Evolutionary conservation across 768 basidiomycete species (phyloP).

Genomic region (Chiua virens): DNA sequence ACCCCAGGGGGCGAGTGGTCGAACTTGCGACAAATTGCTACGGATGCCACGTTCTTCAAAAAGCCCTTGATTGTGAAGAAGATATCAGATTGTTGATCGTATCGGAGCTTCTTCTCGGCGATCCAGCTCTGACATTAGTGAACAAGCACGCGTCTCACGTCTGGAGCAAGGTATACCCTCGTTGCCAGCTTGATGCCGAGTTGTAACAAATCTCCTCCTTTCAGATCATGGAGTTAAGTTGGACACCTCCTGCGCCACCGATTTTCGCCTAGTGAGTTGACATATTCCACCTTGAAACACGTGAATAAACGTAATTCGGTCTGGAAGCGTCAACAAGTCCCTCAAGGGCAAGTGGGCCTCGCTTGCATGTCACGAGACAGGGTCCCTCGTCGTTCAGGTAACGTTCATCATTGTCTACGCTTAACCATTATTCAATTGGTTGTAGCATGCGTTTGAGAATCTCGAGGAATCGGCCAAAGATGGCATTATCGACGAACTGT

Average conservation of each 20-base stretch:
- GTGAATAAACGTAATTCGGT: conserved; percentile 3
- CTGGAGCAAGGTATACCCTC: conserved; percentile 72
- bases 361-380: conserved; percentile 87
- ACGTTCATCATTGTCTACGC: conserved; percentile 2
- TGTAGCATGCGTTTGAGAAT: conserved; percentile 81
- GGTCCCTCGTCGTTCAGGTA: conserved; percentile 86
- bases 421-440: conserved; percentile 10
- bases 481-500: conserved; percentile 80
- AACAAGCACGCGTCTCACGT: conserved; percentile 92
- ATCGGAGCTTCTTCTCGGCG: conserved; percentile 78
- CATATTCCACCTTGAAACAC: neutral
- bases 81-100: conserved; percentile 82
- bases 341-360: conserved; percentile 88
- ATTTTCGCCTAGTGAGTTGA: conserved; percentile 78
- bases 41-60: conserved; percentile 86
- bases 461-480: conserved; percentile 82
- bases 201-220: conserved; percentile 6
- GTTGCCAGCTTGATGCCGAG: neutral
- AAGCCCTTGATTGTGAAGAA: conserved; percentile 89
- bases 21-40: conserved; percentile 89
- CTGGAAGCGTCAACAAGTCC: conserved; percentile 75
- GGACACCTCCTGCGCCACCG: conserved; percentile 84
- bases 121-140: conserved; percentile 82
- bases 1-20: conserved; percentile 72
- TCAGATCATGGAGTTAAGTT: conserved; percentile 87